Conservation (phyloP, 257 asterid species). For the Solanum neorickii region DNA sequence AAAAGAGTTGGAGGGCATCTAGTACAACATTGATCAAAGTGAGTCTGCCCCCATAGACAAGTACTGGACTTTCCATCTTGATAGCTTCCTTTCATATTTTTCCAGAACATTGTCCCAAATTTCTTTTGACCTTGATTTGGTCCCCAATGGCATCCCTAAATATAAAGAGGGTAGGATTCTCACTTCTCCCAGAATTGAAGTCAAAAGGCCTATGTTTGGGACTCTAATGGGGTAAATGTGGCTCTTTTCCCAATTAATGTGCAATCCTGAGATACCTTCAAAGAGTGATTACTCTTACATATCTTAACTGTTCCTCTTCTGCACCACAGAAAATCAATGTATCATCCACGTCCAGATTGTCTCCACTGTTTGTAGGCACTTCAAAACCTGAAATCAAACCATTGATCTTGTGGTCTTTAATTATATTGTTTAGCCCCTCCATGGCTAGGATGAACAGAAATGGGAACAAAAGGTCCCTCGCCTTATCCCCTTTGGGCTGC, state of each 20-base stretch:
- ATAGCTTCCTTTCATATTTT: neutral
- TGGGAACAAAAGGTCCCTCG: neutral
- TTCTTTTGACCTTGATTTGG: neutral
- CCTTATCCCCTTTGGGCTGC: neutral
- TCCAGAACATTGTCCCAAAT: neutral
- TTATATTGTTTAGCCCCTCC: neutral
- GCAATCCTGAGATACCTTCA: neutral
- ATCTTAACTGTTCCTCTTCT: neutral
- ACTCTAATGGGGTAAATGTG: neutral
- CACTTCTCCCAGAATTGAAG: neutral
- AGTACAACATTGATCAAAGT: neutral
- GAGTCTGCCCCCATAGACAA: neutral
- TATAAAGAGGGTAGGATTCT: neutral
- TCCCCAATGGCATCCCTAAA: neutral
- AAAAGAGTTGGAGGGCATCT: neutral
- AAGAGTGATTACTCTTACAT: neutral
- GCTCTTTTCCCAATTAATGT: neutral
- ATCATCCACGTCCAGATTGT: neutral
- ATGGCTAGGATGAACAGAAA: neutral
- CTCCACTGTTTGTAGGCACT: neutral
- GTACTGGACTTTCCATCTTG: neutral
- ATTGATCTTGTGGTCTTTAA: neutral
- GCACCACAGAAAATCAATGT: neutral
- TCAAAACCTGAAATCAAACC: neutral
- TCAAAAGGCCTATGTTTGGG: neutral